Evolutionary conservation across 1,139 yeast genomes (phyloP), one percentile per base, ranked within the genome.

Genomic region (Candida albicans): DNA sequence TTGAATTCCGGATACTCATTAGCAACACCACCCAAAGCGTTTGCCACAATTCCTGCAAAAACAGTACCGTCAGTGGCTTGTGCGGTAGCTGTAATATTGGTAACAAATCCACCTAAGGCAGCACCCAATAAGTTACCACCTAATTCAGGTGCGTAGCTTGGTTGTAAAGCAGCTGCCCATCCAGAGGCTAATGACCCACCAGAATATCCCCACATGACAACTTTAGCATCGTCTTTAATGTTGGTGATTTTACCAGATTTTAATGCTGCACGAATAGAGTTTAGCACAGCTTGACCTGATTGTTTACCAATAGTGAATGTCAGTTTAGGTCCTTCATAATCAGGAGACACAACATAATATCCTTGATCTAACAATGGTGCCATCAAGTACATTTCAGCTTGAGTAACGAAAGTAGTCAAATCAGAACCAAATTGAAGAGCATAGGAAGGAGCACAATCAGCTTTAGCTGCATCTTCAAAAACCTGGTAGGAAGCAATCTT

Each of bases 111-210:
- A 7, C 71, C 72, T n/a, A 61, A 37, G 0, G 67, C 67, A 15
- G 58, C 61, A 13, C 69, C 72, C 27, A 62, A 39, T 8, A 66
- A 37, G 36, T 56, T 47, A 3, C 48, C 28, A 8, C 44, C 45
- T 32, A 67, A 52, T 8, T 67, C 68, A 1, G 68, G 68, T 0
- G 72, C 71, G 42, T 67, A 67, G 1, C 45, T 40, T 2, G 68
- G 65, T 39, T 62, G 66, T 30, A 68, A 48, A 10, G 64, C 55
- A 1, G 71, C 62, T 6, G 71, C 73, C 74, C 74, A 70, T 1
- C 62, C 62, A 6, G 66, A 50, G 2, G 75, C 69, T n/a, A 68
- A 49, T 1, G 70, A 54, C 0, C 75, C 75, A 22, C 75, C 76
- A 7, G 73, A 67, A 46, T 67, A 70, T 0, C 76, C 75, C 69